Conservation (phyloP, 345 rosid species). For the Jatropha curcas region DNA sequence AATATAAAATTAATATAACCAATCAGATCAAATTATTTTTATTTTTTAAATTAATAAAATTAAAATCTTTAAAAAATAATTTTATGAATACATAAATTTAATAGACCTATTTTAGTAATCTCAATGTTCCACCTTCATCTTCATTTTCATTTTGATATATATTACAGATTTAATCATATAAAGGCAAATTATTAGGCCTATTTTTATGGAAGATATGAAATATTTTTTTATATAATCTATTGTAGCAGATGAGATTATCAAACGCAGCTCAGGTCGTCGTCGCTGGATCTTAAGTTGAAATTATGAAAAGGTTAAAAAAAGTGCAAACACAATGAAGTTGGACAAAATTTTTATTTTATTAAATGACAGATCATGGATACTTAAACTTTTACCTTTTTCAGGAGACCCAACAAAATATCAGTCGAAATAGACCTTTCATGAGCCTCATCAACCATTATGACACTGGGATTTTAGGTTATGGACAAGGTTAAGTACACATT, state of each 20-base stretch:
- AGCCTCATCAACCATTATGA: constrained; percentile 98
- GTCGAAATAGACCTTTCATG: constrained; percentile 97
- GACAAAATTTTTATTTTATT: constrained; percentile 7
- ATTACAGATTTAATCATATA: too few relatives aligned
- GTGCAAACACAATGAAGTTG: background rate
- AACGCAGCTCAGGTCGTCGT: constrained; percentile 84
- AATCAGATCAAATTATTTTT: too few relatives aligned
- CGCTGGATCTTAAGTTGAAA: constrained; percentile 61
- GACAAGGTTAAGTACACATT: background rate
- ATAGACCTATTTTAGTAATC: too few relatives aligned
- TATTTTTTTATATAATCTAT: too few relatives aligned
- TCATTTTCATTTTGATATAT: too few relatives aligned
- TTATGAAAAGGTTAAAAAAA: constrained; percentile 1
- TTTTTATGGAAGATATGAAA: too few relatives aligned
- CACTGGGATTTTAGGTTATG: constrained; percentile 46
- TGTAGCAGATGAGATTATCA: constrained; percentile 95
- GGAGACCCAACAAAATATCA: constrained; percentile 88
- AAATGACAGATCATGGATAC: constrained; percentile 1
- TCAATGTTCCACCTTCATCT: too few relatives aligned
- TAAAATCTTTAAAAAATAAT: too few relatives aligned
- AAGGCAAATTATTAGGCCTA: too few relatives aligned
- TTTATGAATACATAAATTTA: too few relatives aligned
- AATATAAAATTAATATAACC: too few relatives aligned
- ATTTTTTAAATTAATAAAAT: too few relatives aligned
- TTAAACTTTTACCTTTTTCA: constrained; percentile 66